Percentiles rank a stretch among this genome's conserved stretches.
Evolutionary conservation across 495 filamentous ascomycete species (phyloP).

Genomic region (Achaetomiella virescens): DNA sequence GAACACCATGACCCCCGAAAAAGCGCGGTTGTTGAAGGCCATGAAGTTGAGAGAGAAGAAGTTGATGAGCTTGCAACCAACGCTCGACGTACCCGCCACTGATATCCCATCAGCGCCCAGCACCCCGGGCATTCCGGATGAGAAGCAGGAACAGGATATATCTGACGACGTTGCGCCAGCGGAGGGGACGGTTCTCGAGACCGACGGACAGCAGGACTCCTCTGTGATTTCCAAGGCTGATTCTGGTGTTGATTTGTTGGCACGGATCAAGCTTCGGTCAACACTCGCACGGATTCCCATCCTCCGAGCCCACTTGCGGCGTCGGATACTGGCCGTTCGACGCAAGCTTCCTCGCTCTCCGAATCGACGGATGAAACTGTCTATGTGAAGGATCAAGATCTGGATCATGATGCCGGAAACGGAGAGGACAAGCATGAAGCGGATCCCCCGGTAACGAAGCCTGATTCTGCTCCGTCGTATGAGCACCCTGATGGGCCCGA

Average conservation of each 20-base stretch:
- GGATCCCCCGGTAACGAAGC: not conserved
- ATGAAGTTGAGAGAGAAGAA: conserved; percentile 77
- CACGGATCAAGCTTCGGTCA: conserved; percentile 32
- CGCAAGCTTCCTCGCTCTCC: conserved; percentile 49
- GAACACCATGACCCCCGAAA: conserved; percentile 75
- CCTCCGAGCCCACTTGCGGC: conserved; percentile 42
- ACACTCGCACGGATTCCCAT: conserved; percentile 42
- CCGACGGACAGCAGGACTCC: conserved; percentile 14
- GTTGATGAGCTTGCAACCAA: conserved; percentile 36
- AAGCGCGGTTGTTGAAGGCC: conserved; percentile 87
- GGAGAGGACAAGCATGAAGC: not conserved
- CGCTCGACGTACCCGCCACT: conserved; percentile 2
- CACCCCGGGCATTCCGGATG: conserved; percentile 13
- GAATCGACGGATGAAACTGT: conserved; percentile 50
- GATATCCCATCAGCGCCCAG: conserved; percentile 16
- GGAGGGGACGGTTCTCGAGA: not conserved
- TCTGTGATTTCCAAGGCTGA: conserved; percentile 32
- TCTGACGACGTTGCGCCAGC: not conserved
- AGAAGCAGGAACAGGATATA: not conserved
- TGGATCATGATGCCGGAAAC: not conserved
- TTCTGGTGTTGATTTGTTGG: conserved; percentile 35
- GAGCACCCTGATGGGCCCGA: not conserved
- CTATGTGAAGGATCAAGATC: conserved; percentile 22
- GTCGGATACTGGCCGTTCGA: conserved; percentile 47
- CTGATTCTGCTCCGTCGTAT: not conserved